Percentiles rank a stretch among this genome's conserved stretches.
Evolutionary conservation across 768 basidiomycete species (phyloP).

Genomic region (Serpula lacrymans): DNA sequence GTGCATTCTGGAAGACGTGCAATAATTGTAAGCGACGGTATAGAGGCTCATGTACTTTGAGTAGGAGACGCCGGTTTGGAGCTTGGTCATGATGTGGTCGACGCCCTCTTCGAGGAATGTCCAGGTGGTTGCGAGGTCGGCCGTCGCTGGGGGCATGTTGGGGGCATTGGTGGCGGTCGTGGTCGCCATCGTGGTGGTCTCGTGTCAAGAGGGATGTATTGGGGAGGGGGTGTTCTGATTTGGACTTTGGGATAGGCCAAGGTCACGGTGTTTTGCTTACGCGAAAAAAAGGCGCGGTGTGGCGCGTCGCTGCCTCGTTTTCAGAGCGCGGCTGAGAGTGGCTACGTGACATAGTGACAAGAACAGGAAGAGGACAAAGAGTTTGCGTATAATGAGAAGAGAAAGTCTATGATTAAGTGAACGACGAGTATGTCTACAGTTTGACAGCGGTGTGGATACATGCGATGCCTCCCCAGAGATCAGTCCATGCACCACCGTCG

Average conservation of each 20-base stretch:
- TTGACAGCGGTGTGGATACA: slow-evolving; percentile 85
- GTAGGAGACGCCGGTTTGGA: slow-evolving; percentile 85
- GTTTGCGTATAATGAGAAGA: not conserved
- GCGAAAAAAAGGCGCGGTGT: no score
- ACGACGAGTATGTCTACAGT: slow-evolving; percentile 36
- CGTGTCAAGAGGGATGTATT: slow-evolving; percentile 14
- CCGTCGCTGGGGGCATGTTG: slow-evolving; percentile 59
- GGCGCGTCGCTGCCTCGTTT: no score
- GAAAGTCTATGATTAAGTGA: not conserved
- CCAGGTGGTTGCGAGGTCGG: slow-evolving; percentile 87
- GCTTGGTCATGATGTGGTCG: slow-evolving; percentile 90
- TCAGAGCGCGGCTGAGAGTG: no score
- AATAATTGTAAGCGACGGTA: slow-evolving; percentile 97
- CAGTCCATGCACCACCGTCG: slow-evolving; percentile 82
- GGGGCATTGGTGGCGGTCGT: slow-evolving; percentile 31
- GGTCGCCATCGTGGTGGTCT: slow-evolving; percentile 32
- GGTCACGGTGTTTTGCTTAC: no score
- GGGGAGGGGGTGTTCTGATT: no score
- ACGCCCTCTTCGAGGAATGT: slow-evolving; percentile 80
- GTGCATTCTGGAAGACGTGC: slow-evolving; percentile 83
- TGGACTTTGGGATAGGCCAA: no score
- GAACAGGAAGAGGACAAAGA: not conserved
- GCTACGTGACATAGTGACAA: no score
- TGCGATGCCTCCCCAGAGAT: slow-evolving; percentile 87
- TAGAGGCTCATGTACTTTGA: slow-evolving; percentile 87